phyloP scores from a whole-genome alignment of 768 basidiomycete genomes.

The Russula vinacea region DNA sequence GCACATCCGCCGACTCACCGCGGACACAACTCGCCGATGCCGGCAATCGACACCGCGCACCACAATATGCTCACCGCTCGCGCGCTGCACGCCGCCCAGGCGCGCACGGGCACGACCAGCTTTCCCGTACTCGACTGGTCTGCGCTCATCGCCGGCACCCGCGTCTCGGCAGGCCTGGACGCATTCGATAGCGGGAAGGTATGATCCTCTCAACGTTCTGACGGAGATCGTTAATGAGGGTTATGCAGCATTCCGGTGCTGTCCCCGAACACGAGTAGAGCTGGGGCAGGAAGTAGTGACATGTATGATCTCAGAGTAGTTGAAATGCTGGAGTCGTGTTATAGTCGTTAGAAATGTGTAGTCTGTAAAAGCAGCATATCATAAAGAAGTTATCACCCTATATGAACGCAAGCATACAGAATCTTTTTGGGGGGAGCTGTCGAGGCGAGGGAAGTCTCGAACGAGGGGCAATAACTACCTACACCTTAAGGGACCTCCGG shows the following conservation, averaged over 20 bases:
- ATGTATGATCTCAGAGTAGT: not conserved
- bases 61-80: slow-evolving; percentile 77
- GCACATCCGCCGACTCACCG: slow-evolving; percentile 69
- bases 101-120: slow-evolving; percentile 45
- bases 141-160: slow-evolving; percentile 69
- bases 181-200: slow-evolving; percentile 41
- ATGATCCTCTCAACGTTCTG: slow-evolving; percentile 4
- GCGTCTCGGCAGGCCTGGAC: slow-evolving; percentile 69
- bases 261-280: slow-evolving; percentile 20
- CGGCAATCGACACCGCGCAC: slow-evolving; percentile 67
- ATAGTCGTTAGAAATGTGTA: not conserved
- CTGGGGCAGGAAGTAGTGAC: not conserved
- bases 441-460: no score
- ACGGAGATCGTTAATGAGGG: not conserved
- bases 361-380: not conserved
- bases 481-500: slow-evolving; percentile 53
- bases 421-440: not conserved
- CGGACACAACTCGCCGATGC: slow-evolving; percentile 70
- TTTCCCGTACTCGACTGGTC: slow-evolving; percentile 79
- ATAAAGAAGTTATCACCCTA: not conserved
- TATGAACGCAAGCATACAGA: not conserved
- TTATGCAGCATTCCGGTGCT: slow-evolving; percentile 5
- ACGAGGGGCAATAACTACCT: slow-evolving; percentile 30
- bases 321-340: not conserved
- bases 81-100: slow-evolving; percentile 56